A percentile compares a stretch with the other conserved stretches of the same genome.
Evolutionary conservation across 495 filamentous ascomycete genomes (phyloP).

Genomic region (Staphylotrichum tortipilum): DNA sequence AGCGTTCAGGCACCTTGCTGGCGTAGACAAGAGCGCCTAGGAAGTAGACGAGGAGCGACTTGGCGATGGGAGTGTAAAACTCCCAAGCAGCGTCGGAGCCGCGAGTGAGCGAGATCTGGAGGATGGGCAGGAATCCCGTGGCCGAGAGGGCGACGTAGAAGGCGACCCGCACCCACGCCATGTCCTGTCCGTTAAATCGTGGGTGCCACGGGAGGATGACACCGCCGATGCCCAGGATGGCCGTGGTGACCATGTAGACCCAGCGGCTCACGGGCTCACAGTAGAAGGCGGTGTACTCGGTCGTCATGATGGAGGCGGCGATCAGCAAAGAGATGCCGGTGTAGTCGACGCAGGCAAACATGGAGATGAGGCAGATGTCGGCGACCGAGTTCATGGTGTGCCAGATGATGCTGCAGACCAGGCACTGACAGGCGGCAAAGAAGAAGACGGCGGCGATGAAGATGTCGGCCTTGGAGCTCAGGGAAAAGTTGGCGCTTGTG

Average conservation of each 20-base stretch:
- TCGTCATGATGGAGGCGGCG: slow-evolving; percentile 94
- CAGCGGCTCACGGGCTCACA: slow-evolving; percentile 85
- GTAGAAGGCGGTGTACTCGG: slow-evolving; percentile 97
- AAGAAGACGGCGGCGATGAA: slow-evolving; percentile 91
- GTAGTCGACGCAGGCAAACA: slow-evolving; percentile 97
- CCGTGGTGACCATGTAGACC: slow-evolving; percentile 76
- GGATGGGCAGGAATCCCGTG: slow-evolving; percentile 84
- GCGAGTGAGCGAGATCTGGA: slow-evolving; percentile 70
- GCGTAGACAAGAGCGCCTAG: slow-evolving; percentile 81
- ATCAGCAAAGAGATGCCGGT: slow-evolving; percentile 95
- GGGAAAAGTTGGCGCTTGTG: slow-evolving; percentile 68
- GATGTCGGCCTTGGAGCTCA: slow-evolving; percentile 79
- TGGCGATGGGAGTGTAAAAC: slow-evolving; percentile 84
- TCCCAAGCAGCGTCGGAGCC: slow-evolving; percentile 65
- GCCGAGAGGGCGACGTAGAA: slow-evolving; percentile 84
- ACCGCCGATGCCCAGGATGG: slow-evolving; percentile 72
- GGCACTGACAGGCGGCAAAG: slow-evolving; percentile 90
- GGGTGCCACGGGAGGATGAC: slow-evolving; percentile 96
- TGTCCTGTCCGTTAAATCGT: slow-evolving; percentile 83
- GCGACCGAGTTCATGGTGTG: slow-evolving; percentile 97
- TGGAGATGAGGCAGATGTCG: slow-evolving; percentile 79
- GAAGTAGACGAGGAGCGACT: slow-evolving; percentile 80
- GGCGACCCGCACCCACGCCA: slow-evolving; percentile 82
- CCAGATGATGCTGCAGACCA: slow-evolving; percentile 93
- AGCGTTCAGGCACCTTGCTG: slow-evolving; percentile 87